Evolutionary conservation across 2,329 filamentous ascomycete species (phyloP).

Genomic region (Ophiosphaerella narmari): DNA sequence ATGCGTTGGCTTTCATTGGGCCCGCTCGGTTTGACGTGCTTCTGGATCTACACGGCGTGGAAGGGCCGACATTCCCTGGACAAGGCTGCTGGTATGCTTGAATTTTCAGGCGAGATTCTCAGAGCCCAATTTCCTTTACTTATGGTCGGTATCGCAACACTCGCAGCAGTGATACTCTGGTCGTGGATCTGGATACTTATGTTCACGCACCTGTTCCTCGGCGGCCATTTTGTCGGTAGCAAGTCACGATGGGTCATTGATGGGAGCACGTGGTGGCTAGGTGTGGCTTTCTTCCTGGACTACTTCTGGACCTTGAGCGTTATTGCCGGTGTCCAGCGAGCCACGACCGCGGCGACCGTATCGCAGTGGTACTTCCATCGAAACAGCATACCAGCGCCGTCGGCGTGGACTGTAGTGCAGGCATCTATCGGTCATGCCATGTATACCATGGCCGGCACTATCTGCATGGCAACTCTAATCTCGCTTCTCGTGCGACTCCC

Average conservation of each 20-base stretch:
- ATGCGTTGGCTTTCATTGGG: conserved; percentile 88
- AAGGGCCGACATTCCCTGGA: conserved; percentile 79
- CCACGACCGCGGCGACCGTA: conserved; percentile 90
- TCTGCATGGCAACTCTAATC: conserved; percentile 84
- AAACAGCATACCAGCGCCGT: conserved; percentile 75
- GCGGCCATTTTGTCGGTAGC: conserved; percentile 72
- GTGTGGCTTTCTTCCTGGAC: conserved; percentile 87
- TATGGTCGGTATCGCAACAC: conserved; percentile 77
- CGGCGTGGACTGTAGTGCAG: conserved; percentile 78
- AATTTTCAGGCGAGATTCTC: conserved; percentile 88
- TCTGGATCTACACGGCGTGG: conserved; percentile 84
- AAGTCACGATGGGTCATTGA: conserved; percentile 75
- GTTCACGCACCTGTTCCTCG: conserved; percentile 94
- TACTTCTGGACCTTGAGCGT: conserved; percentile 95
- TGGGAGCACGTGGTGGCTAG: conserved; percentile 91
- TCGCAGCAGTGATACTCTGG: conserved; percentile 79
- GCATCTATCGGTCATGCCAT: conserved; percentile 81
- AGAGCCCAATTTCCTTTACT: conserved; percentile 83
- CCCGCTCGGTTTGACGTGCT: conserved; percentile 71
- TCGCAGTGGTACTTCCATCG: conserved; percentile 99
- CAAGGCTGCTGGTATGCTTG: conserved; percentile 84
- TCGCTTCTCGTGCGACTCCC: conserved; percentile 82
- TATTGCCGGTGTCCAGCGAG: conserved; percentile 84
- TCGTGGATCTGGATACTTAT: conserved; percentile 97
- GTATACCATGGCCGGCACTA: conserved; percentile 88